Evolutionary conservation across 2,329 filamentous ascomycete species (phyloP).

Genomic region (Xylariaceae sp.): DNA sequence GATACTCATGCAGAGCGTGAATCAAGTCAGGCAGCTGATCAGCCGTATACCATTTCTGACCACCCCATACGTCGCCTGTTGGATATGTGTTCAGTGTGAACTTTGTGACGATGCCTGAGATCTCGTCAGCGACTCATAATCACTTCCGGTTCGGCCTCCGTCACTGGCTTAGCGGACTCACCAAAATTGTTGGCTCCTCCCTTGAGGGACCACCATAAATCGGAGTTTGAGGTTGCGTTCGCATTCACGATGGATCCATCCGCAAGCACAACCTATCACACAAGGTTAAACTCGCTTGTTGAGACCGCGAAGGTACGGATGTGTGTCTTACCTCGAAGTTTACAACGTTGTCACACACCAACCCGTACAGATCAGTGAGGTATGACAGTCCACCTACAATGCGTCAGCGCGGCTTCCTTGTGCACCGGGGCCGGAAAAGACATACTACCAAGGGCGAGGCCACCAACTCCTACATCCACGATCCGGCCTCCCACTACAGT

Average conservation of each 20-base stretch:
- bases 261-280: constrained; percentile 30
- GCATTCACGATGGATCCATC: constrained; percentile 27
- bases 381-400: constrained; percentile 24
- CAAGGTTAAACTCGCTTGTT: too few species aligned
- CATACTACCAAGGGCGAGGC: constrained; percentile 24
- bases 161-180: constrained; percentile 11
- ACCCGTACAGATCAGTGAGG: constrained; percentile 22
- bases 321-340: constrained; percentile 22
- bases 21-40: constrained; percentile 26
- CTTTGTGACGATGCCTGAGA: constrained; percentile 26
- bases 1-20: constrained; percentile 26
- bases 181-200: constrained; percentile 29
- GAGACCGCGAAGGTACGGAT: not conserved
- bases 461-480: constrained; percentile 26
- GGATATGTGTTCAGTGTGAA: constrained; percentile 28
- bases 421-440: not conserved
- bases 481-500: constrained; percentile 28
- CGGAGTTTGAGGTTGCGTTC: constrained; percentile 21
- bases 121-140: constrained; percentile 11
- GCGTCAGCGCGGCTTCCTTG: constrained; percentile 8
- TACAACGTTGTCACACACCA: constrained; percentile 27
- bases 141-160: not conserved
- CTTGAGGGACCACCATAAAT: constrained; percentile 29
- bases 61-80: constrained; percentile 26
- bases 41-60: constrained; percentile 25